Conservation (phyloP, 2,329 filamentous ascomycete species). For the Alternaria ventricosa region DNA sequence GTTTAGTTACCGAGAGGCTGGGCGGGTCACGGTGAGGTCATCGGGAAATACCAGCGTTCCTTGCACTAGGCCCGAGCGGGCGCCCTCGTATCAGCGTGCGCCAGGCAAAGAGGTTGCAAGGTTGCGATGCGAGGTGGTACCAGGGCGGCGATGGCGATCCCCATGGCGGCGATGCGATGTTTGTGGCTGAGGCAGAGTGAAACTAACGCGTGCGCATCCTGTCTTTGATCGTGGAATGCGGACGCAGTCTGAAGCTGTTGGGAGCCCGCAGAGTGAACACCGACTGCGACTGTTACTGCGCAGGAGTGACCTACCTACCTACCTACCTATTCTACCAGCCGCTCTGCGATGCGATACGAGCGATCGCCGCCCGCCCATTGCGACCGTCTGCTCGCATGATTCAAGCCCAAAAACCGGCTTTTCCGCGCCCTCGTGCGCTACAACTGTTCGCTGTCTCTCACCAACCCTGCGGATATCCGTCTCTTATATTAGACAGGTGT, state of each 20-base stretch:
- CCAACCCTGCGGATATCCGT: slow-evolving; percentile 17
- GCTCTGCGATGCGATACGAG: slow-evolving; percentile 2
- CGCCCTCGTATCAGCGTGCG: not conserved
- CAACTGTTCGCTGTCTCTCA: not conserved
- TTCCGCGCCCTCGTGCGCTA: slow-evolving; percentile 2
- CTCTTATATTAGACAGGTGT: slow-evolving; percentile 9
- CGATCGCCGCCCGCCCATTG: not conserved
- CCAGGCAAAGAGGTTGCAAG: not conserved
- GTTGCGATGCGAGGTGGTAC: slow-evolving; percentile 2
- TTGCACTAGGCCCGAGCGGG: slow-evolving; percentile 1
- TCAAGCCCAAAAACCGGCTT: slow-evolving; percentile 15
- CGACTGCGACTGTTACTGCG: not conserved
- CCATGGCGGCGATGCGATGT: not conserved
- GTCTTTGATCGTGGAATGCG: not conserved
- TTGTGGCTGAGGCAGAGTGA: not conserved
- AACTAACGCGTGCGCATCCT: not conserved
- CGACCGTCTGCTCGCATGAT: not conserved
- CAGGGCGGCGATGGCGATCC: not conserved
- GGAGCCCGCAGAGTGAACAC: not conserved
- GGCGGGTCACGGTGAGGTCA: slow-evolving; percentile 13
- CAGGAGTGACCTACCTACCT: not conserved
- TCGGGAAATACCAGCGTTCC: slow-evolving; percentile 5
- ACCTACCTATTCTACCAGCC: too few relatives aligned
- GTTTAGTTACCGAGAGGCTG: not conserved
- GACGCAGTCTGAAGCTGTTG: not conserved